Evolutionary conservation across 768 basidiomycete genomes (phyloP).

Genomic region (Mycena venus): DNA sequence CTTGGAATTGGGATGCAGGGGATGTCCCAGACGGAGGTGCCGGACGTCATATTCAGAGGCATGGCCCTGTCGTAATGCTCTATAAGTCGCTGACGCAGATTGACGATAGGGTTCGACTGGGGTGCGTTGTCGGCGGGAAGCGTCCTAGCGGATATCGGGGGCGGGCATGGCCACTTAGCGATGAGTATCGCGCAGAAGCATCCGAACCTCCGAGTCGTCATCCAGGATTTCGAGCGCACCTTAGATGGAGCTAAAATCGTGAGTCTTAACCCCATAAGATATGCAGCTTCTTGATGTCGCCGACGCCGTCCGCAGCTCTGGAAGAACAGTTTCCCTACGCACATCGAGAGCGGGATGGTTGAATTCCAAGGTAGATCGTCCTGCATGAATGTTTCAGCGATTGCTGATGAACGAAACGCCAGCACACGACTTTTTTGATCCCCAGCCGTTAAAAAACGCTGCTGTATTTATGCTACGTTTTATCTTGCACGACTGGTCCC

Average conservation of each 20-base stretch:
- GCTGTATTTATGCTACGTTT: not conserved
- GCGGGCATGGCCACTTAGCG: not conserved
- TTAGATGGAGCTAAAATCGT: not conserved
- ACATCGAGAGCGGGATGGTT: not conserved
- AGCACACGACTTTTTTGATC: not conserved
- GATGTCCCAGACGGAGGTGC: not conserved
- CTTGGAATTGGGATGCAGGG: not conserved
- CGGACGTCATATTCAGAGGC: not conserved
- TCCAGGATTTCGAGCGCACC: not conserved
- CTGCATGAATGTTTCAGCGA: too few relatives aligned
- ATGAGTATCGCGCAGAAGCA: not conserved
- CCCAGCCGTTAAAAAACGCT: constrained; percentile 3
- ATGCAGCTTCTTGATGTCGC: too few relatives aligned
- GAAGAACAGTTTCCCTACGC: not conserved
- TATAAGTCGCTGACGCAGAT: not conserved
- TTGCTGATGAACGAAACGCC: not conserved
- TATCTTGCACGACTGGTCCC: constrained; percentile 12
- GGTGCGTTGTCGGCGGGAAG: not conserved
- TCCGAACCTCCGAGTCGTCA: not conserved
- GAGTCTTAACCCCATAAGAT: too few relatives aligned
- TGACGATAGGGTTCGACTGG: not conserved
- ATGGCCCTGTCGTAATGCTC: not conserved
- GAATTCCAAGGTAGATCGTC: constrained; percentile 15
- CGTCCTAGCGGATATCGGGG: not conserved
- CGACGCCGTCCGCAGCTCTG: not conserved